phyloP scores from a whole-genome alignment of 495 filamentous ascomycete genomes.

The Hypoxylon fragiforme region DNA sequence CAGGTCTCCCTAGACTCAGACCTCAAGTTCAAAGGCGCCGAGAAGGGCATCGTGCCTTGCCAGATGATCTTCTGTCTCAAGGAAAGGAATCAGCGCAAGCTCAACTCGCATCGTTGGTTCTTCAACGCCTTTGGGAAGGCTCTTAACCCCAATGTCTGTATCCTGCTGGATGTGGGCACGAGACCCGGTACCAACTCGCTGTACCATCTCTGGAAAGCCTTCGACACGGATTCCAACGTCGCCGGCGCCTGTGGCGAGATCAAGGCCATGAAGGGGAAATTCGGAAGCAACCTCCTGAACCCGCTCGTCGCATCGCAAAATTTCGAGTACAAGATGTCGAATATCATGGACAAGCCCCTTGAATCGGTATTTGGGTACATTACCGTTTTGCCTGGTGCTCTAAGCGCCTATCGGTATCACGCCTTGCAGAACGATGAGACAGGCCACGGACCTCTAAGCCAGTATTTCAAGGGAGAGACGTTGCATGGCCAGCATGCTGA shows the following conservation, averaged over 20 bases:
- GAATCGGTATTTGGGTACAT: slow-evolving; percentile 99
- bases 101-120: slow-evolving; percentile 99
- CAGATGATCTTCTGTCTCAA: slow-evolving; percentile 99
- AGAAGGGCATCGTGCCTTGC: slow-evolving; percentile 98
- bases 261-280: slow-evolving; percentile 89
- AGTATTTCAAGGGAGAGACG: slow-evolving; percentile 99
- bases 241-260: slow-evolving; percentile 97
- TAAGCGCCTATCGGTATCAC: slow-evolving; percentile 95
- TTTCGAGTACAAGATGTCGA: slow-evolving; percentile 99
- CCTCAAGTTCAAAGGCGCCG: slow-evolving; percentile 97
- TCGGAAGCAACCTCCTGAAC: slow-evolving; percentile 81
- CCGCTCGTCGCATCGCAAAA: slow-evolving; percentile 96
- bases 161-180: slow-evolving; percentile 94
- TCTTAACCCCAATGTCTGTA: slow-evolving; percentile 93
- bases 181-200: slow-evolving; percentile 81
- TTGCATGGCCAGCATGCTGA: slow-evolving; percentile 95
- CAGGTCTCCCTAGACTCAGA: slow-evolving; percentile 95
- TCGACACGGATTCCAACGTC: slow-evolving; percentile 95
- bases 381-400: slow-evolving; percentile 90
- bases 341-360: slow-evolving; percentile 96
- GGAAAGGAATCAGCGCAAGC: slow-evolving; percentile 96
- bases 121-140: slow-evolving; percentile 97
- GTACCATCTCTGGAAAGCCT: slow-evolving; percentile 99
- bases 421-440: slow-evolving; percentile 96
- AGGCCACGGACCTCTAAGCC: slow-evolving; percentile 91